phyloP scores from a whole-genome alignment of 805 yeast species.

The Candida pini region DNA sequence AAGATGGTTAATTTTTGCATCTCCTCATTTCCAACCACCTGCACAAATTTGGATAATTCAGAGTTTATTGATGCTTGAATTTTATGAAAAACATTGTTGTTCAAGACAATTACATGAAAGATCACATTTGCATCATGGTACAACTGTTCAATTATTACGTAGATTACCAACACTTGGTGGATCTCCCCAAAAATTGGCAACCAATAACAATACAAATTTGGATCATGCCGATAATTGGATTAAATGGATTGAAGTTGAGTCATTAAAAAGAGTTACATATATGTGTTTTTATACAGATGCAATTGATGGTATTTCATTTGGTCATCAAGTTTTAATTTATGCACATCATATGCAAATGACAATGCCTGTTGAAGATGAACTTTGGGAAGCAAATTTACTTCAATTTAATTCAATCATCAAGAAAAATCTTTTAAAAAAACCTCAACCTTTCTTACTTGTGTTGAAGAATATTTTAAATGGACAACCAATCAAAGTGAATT shows the following conservation, averaged over 20 bases:
- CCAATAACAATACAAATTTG: constrained; percentile 9
- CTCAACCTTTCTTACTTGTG: constrained; percentile 46
- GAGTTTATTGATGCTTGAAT: constrained; percentile 65
- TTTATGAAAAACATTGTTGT: constrained; percentile 70
- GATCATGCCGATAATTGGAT: constrained; percentile 34
- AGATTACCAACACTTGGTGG: constrained; percentile 76
- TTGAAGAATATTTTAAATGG: constrained; percentile 55
- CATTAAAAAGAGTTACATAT: constrained; percentile 69
- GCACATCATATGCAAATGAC: constrained; percentile 57
- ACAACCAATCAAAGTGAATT: constrained; percentile 38
- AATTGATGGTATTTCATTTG: constrained; percentile 70
- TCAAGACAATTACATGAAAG: constrained; percentile 71
- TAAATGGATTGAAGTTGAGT: constrained; percentile 77
- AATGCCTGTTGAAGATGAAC: constrained; percentile 56
- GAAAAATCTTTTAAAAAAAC: constrained; percentile 20
- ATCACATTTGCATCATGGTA: constrained; percentile 81
- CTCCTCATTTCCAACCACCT: constrained; percentile 71
- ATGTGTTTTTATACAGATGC: constrained; percentile 81
- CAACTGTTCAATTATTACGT: constrained; percentile 71
- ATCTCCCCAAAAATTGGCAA: constrained; percentile 43
- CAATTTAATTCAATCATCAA: constrained; percentile 19
- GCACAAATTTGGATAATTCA: constrained; percentile 74
- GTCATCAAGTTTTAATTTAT: constrained; percentile 58
- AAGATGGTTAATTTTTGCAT: constrained; percentile 63
- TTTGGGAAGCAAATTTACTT: constrained; percentile 40